Evolutionary conservation across 2,329 filamentous ascomycete genomes (phyloP).

Genomic region (Arthrobotrys iridis): DNA sequence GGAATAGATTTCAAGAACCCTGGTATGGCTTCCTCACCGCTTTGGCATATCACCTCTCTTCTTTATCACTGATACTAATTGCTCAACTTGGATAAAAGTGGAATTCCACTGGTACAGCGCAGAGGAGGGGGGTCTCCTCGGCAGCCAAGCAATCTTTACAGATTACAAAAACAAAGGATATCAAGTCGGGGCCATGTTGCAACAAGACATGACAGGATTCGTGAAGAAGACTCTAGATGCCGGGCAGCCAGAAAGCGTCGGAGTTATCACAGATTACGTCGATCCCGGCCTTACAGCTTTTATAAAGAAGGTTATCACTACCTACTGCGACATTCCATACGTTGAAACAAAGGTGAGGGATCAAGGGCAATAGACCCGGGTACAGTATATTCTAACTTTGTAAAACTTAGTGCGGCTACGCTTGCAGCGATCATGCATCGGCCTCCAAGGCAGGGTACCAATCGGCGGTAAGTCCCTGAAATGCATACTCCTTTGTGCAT

Average conservation of each 20-base stretch:
- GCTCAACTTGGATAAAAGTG: slow-evolving; percentile 74
- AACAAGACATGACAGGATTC: slow-evolving; percentile 98
- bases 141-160: slow-evolving; percentile 88
- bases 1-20: slow-evolving; percentile 41
- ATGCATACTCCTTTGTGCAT: not conserved
- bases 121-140: slow-evolving; percentile 86
- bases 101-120: slow-evolving; percentile 98
- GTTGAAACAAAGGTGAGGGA: slow-evolving; percentile 70
- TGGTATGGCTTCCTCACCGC: not conserved
- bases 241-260: slow-evolving; percentile 83
- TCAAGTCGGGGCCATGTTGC: slow-evolving; percentile 93
- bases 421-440: slow-evolving; percentile 75
- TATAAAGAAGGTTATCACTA: slow-evolving; percentile 86
- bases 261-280: slow-evolving; percentile 92
- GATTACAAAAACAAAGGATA: slow-evolving; percentile 77
- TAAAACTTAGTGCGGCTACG: slow-evolving; percentile 70
- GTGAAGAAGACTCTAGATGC: slow-evolving; percentile 83
- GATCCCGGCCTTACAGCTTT: slow-evolving; percentile 83
- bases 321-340: slow-evolving; percentile 88
- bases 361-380: not conserved
- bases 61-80: slow-evolving; percentile 5
- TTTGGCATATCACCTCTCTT: not conserved
- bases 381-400: not conserved
- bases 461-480: slow-evolving; percentile 62
- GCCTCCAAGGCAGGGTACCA: slow-evolving; percentile 75